Evolutionary conservation across 257 asterid species (phyloP).

Genomic region (Primulina huaijiensis): DNA sequence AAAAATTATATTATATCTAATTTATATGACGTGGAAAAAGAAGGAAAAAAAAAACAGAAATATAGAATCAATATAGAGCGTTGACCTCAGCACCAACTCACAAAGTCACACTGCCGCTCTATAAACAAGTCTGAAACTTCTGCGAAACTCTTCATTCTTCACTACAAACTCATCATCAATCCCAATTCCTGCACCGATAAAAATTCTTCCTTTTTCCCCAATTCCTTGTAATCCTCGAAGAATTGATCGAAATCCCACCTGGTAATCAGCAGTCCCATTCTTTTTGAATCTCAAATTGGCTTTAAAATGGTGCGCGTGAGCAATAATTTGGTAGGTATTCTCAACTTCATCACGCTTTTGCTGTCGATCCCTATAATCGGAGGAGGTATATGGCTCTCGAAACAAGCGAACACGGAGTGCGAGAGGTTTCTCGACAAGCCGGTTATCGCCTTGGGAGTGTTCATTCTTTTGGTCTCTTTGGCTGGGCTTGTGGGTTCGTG

Average conservation of each 20-base stretch:
- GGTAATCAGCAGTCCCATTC: neutral
- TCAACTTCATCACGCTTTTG: conserved; percentile 62
- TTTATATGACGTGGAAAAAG: too few species aligned
- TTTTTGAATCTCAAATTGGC: neutral
- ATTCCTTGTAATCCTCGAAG: neutral
- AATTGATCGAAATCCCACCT: neutral
- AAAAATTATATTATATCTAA: too few species aligned
- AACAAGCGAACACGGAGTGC: conserved; percentile 70
- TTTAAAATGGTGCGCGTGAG: conserved; percentile 60
- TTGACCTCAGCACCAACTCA: neutral
- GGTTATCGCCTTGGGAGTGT: conserved; percentile 67
- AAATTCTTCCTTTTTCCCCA: neutral
- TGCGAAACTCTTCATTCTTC: neutral
- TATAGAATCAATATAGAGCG: neutral
- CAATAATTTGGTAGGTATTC: conserved; percentile 67
- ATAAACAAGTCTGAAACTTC: too few species aligned
- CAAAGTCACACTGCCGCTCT: neutral
- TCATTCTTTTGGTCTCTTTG: conserved; percentile 63
- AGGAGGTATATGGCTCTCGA: conserved; percentile 84
- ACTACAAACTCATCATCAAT: neutral
- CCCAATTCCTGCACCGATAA: too few species aligned
- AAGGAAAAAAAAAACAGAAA: too few species aligned
- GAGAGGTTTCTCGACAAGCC: conserved; percentile 75
- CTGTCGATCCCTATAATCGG: conserved; percentile 75
- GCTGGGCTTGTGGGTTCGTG: conserved; percentile 84